A percentile compares a stretch with the other conserved stretches of the same genome.
Conservation (phyloP, 2,329 filamentous ascomycete genomes). For the Trichophyton simii region DNA sequence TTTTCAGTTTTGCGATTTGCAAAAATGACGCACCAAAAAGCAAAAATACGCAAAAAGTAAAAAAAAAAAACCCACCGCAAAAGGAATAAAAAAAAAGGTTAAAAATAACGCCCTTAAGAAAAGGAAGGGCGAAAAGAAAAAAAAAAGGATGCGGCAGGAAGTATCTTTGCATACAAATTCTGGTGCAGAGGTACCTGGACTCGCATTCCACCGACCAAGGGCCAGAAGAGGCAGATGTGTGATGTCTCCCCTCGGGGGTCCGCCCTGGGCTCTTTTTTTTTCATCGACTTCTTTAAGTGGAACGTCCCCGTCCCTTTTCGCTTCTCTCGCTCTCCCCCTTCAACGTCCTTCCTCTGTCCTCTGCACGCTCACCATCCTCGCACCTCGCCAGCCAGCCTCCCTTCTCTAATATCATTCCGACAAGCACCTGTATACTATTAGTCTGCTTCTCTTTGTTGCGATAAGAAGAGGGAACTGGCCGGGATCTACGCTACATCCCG, state of each 20-base stretch:
- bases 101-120: neutral
- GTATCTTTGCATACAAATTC: neutral
- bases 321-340: neutral
- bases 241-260: neutral
- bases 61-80: neutral
- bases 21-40: neutral
- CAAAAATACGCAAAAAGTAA: neutral
- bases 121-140: neutral
- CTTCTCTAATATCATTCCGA: neutral
- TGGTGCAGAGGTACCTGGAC: neutral
- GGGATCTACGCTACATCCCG: neutral
- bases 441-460: neutral
- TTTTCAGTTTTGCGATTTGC: neutral
- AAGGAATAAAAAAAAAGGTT: neutral
- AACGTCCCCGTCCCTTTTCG: constrained; percentile 3
- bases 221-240: neutral
- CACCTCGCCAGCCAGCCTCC: neutral
- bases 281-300: constrained; percentile 3
- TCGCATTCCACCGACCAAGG: neutral
- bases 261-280: neutral
- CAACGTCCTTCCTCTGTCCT: neutral
- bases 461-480: neutral
- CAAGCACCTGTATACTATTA: neutral
- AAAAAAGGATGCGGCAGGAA: neutral
- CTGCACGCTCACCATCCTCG: neutral